Base-by-base conservation (phyloP, 2,329 filamentous ascomycete species). In the Calycina marina region DNA sequence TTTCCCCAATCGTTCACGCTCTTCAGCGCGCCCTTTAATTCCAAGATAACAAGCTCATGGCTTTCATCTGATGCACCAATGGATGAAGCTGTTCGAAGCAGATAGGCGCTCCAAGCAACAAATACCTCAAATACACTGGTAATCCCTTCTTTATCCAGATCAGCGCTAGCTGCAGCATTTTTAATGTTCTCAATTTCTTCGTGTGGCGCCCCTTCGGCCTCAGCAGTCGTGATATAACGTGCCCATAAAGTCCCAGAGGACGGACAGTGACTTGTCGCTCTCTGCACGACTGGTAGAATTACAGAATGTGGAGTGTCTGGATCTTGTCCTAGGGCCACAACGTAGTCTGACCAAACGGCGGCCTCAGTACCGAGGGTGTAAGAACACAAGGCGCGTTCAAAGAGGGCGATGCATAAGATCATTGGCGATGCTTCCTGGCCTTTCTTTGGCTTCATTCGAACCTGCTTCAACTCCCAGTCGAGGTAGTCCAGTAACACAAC, bases 241-340 rank as follows among this genome's bases (percentile, higher is more conserved):
- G 83, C 82, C 90, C 90, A 98, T 5, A 98, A 65, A 16, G 72
- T 67, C 11, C 90, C 90, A 5, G 85, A 92, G 79, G 85, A 93
- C 2, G 90, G 86, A 46, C 88, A 93, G 55, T 96, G 90, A 26
- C 77, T 71, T 6, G 86, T 90, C 9, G 84, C 85, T 42, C 85
- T 72, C 46, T 84, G 76, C 2, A 92, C 63, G 5, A 88, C 68
- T 28, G 82, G 69, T 6, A 93, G 65, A 22, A 80, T 56, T 34
- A 61, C 59, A 13, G 55, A 66, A 34, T 56, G 34, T 49, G 56
- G 43, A 34, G 54, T 51, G 44, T 54, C 58, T 34, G 42, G 40
- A 24, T 13, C 40, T 32, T 24, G 35, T 29, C 31, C 41, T 45
- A 52, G 34, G 28, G 48, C 51, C 3, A 45, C 43, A 25, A 51